Conservation (phyloP, 2,329 filamentous ascomycete species). For the Penicillium rolfsii region DNA sequence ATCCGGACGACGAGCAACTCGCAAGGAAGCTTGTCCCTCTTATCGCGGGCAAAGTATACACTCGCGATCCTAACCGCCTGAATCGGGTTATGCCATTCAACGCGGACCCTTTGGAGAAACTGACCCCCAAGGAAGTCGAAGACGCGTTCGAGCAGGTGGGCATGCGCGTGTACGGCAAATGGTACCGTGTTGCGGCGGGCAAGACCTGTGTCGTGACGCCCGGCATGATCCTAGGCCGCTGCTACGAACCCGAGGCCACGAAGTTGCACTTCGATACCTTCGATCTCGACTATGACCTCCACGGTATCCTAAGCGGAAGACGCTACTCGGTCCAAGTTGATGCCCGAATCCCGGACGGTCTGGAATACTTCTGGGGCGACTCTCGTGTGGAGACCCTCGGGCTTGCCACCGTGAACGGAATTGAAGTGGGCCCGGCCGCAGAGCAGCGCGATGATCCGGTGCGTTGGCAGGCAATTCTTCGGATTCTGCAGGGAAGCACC, state of each 20-base stretch:
- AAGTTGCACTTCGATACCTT: conserved; percentile 48
- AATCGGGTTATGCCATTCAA: conserved; percentile 29
- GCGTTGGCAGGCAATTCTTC: conserved; percentile 53
- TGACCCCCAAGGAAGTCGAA: conserved; percentile 40
- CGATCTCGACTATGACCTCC: conserved; percentile 50
- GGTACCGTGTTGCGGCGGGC: conserved; percentile 55
- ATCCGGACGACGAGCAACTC: conserved; percentile 51
- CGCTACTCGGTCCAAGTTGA: conserved; percentile 53
- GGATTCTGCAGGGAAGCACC: conserved; percentile 46
- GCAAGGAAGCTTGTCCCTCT: conserved; percentile 50
- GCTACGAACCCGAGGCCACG: conserved; percentile 57
- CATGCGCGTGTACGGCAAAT: conserved; percentile 54
- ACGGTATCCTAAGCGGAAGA: conserved; percentile 52
- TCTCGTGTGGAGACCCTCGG: conserved; percentile 59
- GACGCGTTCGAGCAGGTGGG: conserved; percentile 43
- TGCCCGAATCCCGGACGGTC: conserved; percentile 50
- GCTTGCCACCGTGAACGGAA: conserved; percentile 58
- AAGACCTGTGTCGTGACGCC: conserved; percentile 53
- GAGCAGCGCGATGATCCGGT: conserved; percentile 47
- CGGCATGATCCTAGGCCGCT: conserved; percentile 57
- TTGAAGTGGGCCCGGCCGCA: conserved; percentile 54
- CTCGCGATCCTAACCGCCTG: conserved; percentile 31
- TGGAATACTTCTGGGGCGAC: conserved; percentile 62
- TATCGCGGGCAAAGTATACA: conserved; percentile 56
- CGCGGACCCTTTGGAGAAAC: conserved; percentile 22